A percentile compares a stretch with the other conserved stretches of the same genome.
Conservation (phyloP, 148 eudicot species). For the Spergularia marina region DNA sequence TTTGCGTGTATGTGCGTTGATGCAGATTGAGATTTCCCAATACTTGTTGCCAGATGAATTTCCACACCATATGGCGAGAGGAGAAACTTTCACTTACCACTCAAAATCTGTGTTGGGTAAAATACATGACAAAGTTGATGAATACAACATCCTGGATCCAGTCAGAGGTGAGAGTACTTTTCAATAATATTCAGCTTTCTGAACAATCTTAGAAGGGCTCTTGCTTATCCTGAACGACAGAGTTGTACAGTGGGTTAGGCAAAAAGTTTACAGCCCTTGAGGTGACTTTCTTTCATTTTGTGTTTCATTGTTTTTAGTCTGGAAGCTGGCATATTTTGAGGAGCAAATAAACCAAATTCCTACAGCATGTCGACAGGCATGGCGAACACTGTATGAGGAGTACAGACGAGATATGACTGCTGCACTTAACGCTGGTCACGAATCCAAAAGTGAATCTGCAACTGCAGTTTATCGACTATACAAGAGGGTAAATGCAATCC, state of each 20-base stretch:
- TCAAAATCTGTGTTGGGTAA: constrained; percentile 62
- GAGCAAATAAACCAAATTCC: constrained; percentile 33
- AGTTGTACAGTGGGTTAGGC: no score
- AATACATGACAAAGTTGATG: constrained; percentile 39
- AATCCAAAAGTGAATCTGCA: constrained; percentile 38
- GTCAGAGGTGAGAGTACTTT: constrained; percentile 33
- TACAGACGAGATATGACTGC: constrained; percentile 47
- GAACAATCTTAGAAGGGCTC: no score
- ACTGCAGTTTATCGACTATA: constrained; percentile 39
- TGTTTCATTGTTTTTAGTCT: constrained; percentile 12
- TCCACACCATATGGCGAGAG: constrained; percentile 66
- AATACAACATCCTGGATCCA: constrained; percentile 14
- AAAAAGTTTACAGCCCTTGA: no score
- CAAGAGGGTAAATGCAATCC: constrained; percentile 43
- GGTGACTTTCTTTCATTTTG: background rate
- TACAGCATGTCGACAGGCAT: constrained; percentile 12
- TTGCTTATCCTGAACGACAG: background rate
- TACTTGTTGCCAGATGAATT: constrained; percentile 31
- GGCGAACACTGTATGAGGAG: constrained; percentile 35
- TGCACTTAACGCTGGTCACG: constrained; percentile 30
- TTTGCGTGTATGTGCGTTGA: background rate
- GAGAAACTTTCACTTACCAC: constrained; percentile 22
- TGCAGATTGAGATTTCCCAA: constrained; percentile 49
- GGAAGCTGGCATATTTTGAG: constrained; percentile 49
- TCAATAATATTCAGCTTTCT: constrained; percentile 1